These are phyloP conservation scores for Fagus sylvatica DNA, from an alignment of 306 rosid species.

Conservation along the genomic window DNA sequence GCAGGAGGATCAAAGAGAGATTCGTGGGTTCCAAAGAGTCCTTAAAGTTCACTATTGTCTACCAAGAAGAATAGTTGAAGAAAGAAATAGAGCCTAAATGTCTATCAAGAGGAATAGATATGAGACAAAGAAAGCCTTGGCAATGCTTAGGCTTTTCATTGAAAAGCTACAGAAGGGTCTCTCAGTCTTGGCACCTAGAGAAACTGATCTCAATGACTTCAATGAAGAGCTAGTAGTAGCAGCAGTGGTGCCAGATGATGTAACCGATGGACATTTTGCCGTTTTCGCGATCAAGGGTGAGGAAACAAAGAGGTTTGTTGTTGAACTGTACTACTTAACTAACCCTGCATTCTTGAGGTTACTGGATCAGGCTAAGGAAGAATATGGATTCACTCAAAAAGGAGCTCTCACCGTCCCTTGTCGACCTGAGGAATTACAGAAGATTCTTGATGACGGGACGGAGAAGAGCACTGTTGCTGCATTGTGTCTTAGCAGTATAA, in stretches of 20 bases:
- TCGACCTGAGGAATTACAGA: conserved; percentile 50
- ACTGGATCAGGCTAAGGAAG: conserved; percentile 60
- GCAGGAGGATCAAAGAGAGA: no score
- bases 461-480: neutral
- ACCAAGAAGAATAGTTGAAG: no score
- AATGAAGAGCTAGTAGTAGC: conserved; percentile 22
- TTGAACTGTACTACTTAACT: conserved; percentile 48
- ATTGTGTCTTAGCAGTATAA: neutral
- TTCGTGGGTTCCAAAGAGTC: no score
- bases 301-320: conserved; percentile 51
- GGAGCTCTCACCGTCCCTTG: conserved; percentile 78
- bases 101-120: conserved; percentile 8
- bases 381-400: conserved; percentile 56
- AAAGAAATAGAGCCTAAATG: no score
- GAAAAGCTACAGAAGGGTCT: conserved; percentile 46
- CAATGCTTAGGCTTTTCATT: conserved; percentile 36
- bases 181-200: conserved; percentile 33
- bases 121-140: neutral
- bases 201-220: conserved; percentile 17
- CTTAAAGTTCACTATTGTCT: no score
- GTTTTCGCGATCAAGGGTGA: conserved; percentile 58
- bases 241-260: conserved; percentile 38
- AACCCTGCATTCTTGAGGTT: conserved; percentile 59
- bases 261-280: conserved; percentile 55
- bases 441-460: conserved; percentile 43